These are phyloP conservation scores for Tetrahymena malaccensis DNA, from an alignment of 73 alveolate genomes.

Conservation along the genomic window DNA sequence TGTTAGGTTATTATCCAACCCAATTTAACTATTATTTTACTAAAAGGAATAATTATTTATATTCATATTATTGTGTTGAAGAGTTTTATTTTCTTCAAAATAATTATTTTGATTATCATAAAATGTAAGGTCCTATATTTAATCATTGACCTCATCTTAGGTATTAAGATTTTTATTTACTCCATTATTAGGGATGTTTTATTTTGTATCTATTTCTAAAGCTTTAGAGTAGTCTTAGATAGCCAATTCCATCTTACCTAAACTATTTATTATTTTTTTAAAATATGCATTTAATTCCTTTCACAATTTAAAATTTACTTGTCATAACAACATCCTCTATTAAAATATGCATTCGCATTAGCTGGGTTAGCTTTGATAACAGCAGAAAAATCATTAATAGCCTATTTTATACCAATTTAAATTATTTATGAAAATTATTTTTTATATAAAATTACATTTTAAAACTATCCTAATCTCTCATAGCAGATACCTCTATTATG, in stretches of 20 bases:
- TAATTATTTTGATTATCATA: not conserved
- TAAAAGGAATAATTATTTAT: not conserved
- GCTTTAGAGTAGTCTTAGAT: not conserved
- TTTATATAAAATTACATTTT: constrained; percentile 43
- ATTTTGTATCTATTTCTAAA: not conserved
- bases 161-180: not conserved
- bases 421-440: not conserved
- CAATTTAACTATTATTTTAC: not conserved
- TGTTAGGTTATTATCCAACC: not conserved
- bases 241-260: not conserved
- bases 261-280: not conserved
- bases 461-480: constrained; percentile 82
- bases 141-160: not conserved
- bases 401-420: constrained; percentile 25
- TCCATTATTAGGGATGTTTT: not conserved
- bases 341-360: constrained; percentile 96
- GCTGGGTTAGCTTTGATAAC: constrained; percentile 83
- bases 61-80: not conserved
- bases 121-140: not conserved
- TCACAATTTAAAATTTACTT: too few relatives aligned
- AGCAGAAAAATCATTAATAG: constrained; percentile 84
- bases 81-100: not conserved
- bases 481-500: constrained; percentile 92
- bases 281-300: not conserved
- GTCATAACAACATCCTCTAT: constrained; percentile 98